Evolutionary conservation across 768 basidiomycete species (phyloP).

Genomic region (Termitomyces sp.): DNA sequence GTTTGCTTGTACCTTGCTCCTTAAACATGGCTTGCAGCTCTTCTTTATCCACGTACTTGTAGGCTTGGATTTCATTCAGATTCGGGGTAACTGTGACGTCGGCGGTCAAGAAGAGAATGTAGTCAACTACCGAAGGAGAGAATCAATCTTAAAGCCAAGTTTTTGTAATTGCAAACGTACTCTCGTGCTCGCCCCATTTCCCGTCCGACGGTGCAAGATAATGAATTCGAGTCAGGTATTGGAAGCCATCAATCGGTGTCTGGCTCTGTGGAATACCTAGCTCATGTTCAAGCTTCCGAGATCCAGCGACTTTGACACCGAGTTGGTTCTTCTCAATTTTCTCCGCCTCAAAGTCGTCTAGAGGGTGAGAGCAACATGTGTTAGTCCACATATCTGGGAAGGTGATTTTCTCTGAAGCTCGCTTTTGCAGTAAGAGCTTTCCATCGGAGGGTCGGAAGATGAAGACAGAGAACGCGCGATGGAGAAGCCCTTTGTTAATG

Average conservation of each 20-base stretch:
- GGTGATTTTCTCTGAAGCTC: constrained; percentile 98
- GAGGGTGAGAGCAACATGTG: constrained; percentile 96
- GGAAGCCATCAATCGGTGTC: constrained; percentile 81
- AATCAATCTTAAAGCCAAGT: not conserved
- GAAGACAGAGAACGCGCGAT: constrained; percentile 97
- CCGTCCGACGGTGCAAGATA: constrained; percentile 93
- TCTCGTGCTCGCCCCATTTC: constrained; percentile 98
- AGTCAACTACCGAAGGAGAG: constrained; percentile 70
- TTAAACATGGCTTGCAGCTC: constrained; percentile 93
- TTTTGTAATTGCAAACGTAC: constrained; percentile 36
- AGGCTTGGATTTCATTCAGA: constrained; percentile 85
- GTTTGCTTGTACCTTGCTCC: constrained; percentile 53
- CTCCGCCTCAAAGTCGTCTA: constrained; percentile 87
- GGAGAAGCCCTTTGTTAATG: constrained; percentile 89
- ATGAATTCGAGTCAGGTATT: constrained; percentile 94
- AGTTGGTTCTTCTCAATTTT: constrained; percentile 72
- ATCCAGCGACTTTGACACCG: constrained; percentile 88
- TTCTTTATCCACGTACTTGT: constrained; percentile 87
- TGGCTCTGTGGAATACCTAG: constrained; percentile 83
- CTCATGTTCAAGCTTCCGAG: constrained; percentile 94
- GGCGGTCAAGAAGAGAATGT: constrained; percentile 91
- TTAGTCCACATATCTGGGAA: constrained; percentile 99
- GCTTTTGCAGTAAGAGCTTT: constrained; percentile 88
- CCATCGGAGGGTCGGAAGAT: constrained; percentile 94
- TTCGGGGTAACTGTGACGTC: constrained; percentile 84